Evolutionary conservation across 2,329 filamentous ascomycete genomes (phyloP).

Genomic region (Tolypocladium guangdongense): DNA sequence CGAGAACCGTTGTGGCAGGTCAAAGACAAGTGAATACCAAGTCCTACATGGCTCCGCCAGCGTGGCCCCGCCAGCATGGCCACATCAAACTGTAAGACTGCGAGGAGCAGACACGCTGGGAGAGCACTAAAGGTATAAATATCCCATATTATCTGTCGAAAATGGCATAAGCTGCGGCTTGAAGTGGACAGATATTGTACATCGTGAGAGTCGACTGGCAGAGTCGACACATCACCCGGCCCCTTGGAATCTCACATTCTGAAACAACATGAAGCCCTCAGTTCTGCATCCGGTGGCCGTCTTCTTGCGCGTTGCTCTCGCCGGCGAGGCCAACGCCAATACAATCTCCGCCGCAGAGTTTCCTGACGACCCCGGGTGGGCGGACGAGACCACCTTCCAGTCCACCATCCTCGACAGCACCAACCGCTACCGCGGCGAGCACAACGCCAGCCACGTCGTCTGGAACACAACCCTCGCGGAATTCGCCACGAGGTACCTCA

Average conservation of each 20-base stretch:
- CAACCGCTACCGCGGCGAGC: constrained; percentile 52
- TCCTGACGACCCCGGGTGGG: neutral
- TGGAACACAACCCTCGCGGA: constrained; percentile 57
- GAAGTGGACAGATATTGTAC: neutral
- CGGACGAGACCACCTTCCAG: constrained; percentile 23
- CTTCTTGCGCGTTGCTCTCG: neutral
- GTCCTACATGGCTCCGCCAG: too few species aligned
- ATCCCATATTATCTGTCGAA: neutral
- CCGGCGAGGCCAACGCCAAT: neutral
- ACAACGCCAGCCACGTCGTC: constrained; percentile 45
- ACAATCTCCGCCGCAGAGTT: neutral
- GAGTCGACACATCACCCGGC: neutral
- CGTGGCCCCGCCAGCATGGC: neutral
- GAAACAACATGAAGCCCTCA: neutral
- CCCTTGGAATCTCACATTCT: too few species aligned
- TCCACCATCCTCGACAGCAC: constrained; percentile 52
- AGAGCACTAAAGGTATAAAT: neutral
- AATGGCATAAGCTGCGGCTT: neutral
- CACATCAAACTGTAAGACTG: neutral
- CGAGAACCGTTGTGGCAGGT: neutral
- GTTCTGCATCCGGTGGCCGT: neutral
- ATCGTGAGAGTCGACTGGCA: neutral
- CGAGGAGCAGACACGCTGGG: neutral
- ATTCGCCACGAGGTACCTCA: constrained; percentile 42
- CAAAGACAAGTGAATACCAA: neutral